Base-by-base conservation (phyloP, 768 basidiomycete species). In the Boletus rubescentipes region DNA sequence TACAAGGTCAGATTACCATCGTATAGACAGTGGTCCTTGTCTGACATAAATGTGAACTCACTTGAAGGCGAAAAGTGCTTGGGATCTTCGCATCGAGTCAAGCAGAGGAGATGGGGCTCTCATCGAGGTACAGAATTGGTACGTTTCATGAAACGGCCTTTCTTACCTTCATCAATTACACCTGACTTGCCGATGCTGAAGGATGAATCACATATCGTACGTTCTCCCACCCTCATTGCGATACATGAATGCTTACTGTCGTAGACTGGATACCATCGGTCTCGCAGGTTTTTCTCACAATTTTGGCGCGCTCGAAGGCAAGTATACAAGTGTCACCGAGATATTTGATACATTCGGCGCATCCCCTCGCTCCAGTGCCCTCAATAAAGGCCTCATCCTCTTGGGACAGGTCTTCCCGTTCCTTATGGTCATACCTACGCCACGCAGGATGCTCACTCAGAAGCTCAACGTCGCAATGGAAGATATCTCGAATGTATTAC, bases 251-350 rank as follows among this genome's bases (percentile, higher is more conserved):
- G 3, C 16, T 15, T 16, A 16, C 2, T 11, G 15, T 29, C 10
- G 0, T 16, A 82, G 81, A 10, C 68, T 85, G 4, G 84, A 85
- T 59, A 76, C 72, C 2, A 73, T 85, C 48, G 82, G 83, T 14
- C 79, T 84, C 32, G 81, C 80, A 9, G 81, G 83, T 0, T 85
- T 85, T 54, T 78, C 79, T 4, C 78, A 85, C 60, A 72, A 83
- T 59, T 86, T 86, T 55, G 75, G 76, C 14, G 66, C 79, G 0
- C 71, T 85, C 5, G 75, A 79, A 14, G 82, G 82, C 6, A 74
- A 78, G 50, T 64, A 63, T 29, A 71, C 78, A 4, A 57, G 70
- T 3, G 72, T 83, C 16, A 68, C 73, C 3, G 69, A 75, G 5
- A 68, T 72, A 2, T 78, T 81, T 32, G 74, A 77, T 15, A 62